These are phyloP conservation scores for Spathaspora hagerdaliae DNA, from an alignment of 805 yeast species.

Conservation along the genomic window DNA sequence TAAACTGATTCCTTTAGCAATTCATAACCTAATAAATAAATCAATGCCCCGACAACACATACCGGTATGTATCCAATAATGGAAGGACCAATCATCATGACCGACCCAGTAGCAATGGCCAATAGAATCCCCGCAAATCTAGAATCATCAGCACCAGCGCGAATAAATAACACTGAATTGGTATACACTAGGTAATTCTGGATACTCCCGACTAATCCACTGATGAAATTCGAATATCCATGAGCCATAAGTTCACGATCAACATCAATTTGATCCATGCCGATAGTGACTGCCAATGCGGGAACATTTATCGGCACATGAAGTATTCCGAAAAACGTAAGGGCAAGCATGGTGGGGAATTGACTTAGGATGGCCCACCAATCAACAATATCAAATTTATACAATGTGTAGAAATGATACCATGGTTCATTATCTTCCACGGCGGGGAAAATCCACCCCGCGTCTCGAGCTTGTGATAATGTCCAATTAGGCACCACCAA, in stretches of 20 bases:
- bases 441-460: conserved; percentile 82
- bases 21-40: conserved; percentile 88
- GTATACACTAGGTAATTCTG: conserved; percentile 95
- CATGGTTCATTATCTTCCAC: conserved; percentile 73
- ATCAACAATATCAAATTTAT: conserved; percentile 66
- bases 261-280: conserved; percentile 82
- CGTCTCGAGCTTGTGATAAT: conserved; percentile 55
- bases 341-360: conserved; percentile 90
- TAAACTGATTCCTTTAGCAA: conserved; percentile 77
- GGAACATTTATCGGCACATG: conserved; percentile 99
- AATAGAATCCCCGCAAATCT: conserved; percentile 86
- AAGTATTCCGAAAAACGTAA: conserved; percentile 90
- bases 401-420: conserved; percentile 78
- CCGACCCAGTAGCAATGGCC: conserved; percentile 72
- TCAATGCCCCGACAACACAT: conserved; percentile 91
- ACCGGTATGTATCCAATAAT: conserved; percentile 94
- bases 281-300: conserved; percentile 87
- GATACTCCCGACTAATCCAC: conserved; percentile 82
- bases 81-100: conserved; percentile 86
- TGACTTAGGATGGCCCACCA: conserved; percentile 67
- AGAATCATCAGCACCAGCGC: conserved; percentile 95
- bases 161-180: conserved; percentile 82
- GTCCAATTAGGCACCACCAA: conserved; percentile 62
- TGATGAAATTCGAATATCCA: conserved; percentile 82
- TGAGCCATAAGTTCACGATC: conserved; percentile 93